These are phyloP conservation scores for Linnemannia elongata DNA, from an alignment of 192 early-diverging fungal genomes.

Conservation along the genomic window DNA sequence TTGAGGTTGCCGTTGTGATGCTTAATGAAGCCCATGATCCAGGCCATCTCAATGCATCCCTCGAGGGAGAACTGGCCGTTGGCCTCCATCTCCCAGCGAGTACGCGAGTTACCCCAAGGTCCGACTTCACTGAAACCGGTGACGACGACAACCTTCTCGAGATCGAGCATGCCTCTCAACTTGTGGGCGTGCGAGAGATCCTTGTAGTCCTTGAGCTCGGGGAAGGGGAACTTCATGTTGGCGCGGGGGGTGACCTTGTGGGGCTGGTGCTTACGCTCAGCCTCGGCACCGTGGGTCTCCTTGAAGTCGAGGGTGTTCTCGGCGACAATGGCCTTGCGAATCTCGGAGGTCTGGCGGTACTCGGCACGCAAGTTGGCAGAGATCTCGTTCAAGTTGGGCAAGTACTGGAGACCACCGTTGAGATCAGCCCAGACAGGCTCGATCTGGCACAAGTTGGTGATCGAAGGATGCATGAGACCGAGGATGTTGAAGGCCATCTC, in stretches of 20 bases:
- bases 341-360: constrained; percentile 87
- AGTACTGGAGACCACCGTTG: constrained; percentile 91
- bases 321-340: constrained; percentile 84
- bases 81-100: constrained; percentile 98
- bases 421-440: constrained; percentile 92
- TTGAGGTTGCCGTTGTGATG: constrained; percentile 88
- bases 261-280: constrained; percentile 70
- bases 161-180: constrained; percentile 84
- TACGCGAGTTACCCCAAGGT: constrained; percentile 90
- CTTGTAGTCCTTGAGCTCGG: constrained; percentile 71
- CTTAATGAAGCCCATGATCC: constrained; percentile 97
- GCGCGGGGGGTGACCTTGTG: constrained; percentile 85
- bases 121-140: constrained; percentile 96
- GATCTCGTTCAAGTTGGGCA: constrained; percentile 87
- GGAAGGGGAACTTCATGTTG: constrained; percentile 90
- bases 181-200: constrained; percentile 74
- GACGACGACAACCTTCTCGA: constrained; percentile 93
- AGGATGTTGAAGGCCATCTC: constrained; percentile 97
- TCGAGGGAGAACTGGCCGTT: constrained; percentile 89
- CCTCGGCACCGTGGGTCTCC: constrained; percentile 79
- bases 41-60: constrained; percentile 96
- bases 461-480: constrained; percentile 85
- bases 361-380: constrained; percentile 80
- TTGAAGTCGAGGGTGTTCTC: constrained; percentile 87
- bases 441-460: constrained; percentile 77